phyloP scores from a whole-genome alignment of 345 rosid genomes.

The Euphorbia lathyris region DNA sequence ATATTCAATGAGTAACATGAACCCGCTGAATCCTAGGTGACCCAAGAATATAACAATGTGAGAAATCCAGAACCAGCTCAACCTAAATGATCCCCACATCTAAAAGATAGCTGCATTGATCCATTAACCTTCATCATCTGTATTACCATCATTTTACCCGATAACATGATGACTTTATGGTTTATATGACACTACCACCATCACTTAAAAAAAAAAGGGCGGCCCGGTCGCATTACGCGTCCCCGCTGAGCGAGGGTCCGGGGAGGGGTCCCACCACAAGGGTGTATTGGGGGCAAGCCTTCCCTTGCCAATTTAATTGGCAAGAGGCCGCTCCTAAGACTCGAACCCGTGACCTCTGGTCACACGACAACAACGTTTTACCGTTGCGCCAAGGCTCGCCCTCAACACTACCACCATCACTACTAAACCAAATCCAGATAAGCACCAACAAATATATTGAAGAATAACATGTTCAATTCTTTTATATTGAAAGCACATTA shows the following conservation, averaged over 20 bases:
- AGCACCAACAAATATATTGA: too few relatives aligned
- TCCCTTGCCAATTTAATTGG: too few relatives aligned
- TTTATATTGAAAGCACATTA: background rate
- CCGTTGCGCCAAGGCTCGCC: too few relatives aligned
- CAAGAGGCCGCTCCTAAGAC: too few relatives aligned
- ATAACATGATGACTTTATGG: background rate
- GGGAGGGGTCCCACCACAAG: too few relatives aligned
- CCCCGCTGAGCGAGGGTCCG: too few relatives aligned
- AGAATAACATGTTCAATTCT: too few relatives aligned
- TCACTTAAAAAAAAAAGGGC: too few relatives aligned
- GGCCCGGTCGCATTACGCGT: too few relatives aligned
- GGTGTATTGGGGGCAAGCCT: too few relatives aligned
- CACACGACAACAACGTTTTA: too few relatives aligned
- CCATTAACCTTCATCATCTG: background rate
- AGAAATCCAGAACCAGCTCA: background rate
- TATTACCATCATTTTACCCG: background rate
- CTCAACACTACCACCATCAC: background rate
- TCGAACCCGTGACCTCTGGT: too few relatives aligned
- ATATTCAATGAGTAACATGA: background rate
- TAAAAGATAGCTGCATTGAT: background rate
- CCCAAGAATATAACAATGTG: background rate
- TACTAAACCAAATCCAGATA: background rate
- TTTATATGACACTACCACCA: background rate
- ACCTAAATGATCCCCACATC: background rate
- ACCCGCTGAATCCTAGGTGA: background rate